Conservation (phyloP, 805 yeast species). For the Cyberlindnera meyerae region DNA sequence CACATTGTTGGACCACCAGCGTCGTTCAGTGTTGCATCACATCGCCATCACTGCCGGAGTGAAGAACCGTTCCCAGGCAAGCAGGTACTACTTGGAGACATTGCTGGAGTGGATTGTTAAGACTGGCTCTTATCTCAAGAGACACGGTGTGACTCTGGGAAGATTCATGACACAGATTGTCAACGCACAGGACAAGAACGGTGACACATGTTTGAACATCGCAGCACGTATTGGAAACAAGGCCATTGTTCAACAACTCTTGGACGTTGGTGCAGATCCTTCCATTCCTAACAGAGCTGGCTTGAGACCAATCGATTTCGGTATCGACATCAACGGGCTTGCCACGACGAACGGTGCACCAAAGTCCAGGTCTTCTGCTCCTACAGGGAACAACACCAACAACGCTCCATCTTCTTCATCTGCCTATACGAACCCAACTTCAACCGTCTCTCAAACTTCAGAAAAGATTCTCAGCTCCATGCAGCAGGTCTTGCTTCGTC, state of each 20-base stretch:
- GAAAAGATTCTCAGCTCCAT: slow-evolving; percentile 46
- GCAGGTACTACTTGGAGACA: slow-evolving; percentile 67
- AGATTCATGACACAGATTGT: slow-evolving; percentile 65
- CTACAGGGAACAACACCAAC: too few species aligned
- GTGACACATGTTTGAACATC: slow-evolving; percentile 91
- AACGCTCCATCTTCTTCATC: too few species aligned
- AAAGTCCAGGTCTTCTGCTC: not conserved
- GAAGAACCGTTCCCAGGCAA: slow-evolving; percentile 66
- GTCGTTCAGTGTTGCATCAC: slow-evolving; percentile 82
- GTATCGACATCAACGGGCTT: slow-evolving; percentile 45
- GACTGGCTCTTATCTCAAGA: slow-evolving; percentile 41
- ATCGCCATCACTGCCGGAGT: slow-evolving; percentile 77
- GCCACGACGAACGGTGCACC: not conserved
- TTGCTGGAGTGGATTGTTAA: slow-evolving; percentile 74
- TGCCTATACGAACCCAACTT: too few species aligned
- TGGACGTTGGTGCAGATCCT: slow-evolving; percentile 87
- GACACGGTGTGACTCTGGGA: slow-evolving; percentile 44
- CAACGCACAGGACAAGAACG: slow-evolving; percentile 87
- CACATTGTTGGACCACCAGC: slow-evolving; percentile 57
- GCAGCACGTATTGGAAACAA: slow-evolving; percentile 86
- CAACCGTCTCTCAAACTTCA: slow-evolving; percentile 21
- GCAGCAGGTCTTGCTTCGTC: slow-evolving; percentile 42
- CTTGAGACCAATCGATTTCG: slow-evolving; percentile 81
- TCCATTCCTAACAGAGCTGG: slow-evolving; percentile 79
- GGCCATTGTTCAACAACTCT: slow-evolving; percentile 70